Evolutionary conservation across 2,329 filamentous ascomycete species (phyloP).

Genomic region (Tolypocladium amazonense): DNA sequence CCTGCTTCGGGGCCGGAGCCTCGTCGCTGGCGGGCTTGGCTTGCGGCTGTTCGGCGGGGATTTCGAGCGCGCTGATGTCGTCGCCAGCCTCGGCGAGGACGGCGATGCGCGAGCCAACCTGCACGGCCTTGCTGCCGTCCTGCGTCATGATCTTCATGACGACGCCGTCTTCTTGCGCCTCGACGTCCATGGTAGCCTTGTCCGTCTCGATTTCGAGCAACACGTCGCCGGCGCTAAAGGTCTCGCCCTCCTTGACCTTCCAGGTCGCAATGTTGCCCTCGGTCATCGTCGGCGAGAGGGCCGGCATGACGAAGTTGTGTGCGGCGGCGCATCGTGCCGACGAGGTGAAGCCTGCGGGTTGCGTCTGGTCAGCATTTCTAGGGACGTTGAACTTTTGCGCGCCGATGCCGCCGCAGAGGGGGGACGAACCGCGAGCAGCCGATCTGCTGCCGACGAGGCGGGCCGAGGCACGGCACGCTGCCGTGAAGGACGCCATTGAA

Average conservation of each 20-base stretch:
- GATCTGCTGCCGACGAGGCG: slow-evolving; percentile 41
- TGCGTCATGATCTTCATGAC: slow-evolving; percentile 70
- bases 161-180: slow-evolving; percentile 82
- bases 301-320: slow-evolving; percentile 85
- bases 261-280: slow-evolving; percentile 80
- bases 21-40: slow-evolving; percentile 20
- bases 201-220: slow-evolving; percentile 89
- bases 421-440: slow-evolving; percentile 44
- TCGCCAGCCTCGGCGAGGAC: slow-evolving; percentile 75
- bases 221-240: slow-evolving; percentile 73
- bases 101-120: slow-evolving; percentile 72
- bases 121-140: slow-evolving; percentile 65
- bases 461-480: slow-evolving; percentile 53
- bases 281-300: slow-evolving; percentile 86
- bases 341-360: slow-evolving; percentile 49
- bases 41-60: slow-evolving; percentile 57
- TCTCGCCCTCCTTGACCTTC: slow-evolving; percentile 81
- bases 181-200: slow-evolving; percentile 91
- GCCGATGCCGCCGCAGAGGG: background rate
- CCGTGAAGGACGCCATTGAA: slow-evolving; percentile 55
- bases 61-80: slow-evolving; percentile 62
- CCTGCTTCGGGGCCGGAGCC: background rate
- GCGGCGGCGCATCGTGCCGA: slow-evolving; percentile 56
- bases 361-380: background rate
- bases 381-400: background rate